These are phyloP conservation scores for Trypanosoma cruzi DNA, from an alignment of 208 protist genomes.

Conservation along the genomic window DNA sequence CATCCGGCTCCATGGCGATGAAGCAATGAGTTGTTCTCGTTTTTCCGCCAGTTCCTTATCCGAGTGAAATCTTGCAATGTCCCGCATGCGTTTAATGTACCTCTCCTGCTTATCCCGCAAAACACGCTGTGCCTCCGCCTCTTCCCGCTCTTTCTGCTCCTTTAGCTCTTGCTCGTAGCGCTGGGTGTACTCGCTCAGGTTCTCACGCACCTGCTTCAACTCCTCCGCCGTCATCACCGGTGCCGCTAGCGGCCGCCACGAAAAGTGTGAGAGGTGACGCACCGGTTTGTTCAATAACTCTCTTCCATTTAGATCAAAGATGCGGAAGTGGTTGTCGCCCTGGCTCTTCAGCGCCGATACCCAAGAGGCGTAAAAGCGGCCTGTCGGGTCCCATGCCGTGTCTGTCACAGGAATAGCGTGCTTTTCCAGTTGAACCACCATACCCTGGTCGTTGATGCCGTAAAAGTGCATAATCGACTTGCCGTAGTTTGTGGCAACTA, in stretches of 20 bases:
- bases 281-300: slow-evolving; percentile 66
- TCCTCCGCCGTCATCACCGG: slow-evolving; percentile 62
- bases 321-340: slow-evolving; percentile 75
- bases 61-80: slow-evolving; percentile 48
- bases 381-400: slow-evolving; percentile 90
- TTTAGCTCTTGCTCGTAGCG: slow-evolving; percentile 64
- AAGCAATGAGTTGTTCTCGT: slow-evolving; percentile 60
- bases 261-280: slow-evolving; percentile 81
- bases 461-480: slow-evolving; percentile 89
- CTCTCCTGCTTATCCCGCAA: slow-evolving; percentile 63
- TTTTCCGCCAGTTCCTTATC: slow-evolving; percentile 52
- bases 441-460: slow-evolving; percentile 68
- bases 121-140: slow-evolving; percentile 41
- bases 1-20: slow-evolving; percentile 69
- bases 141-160: slow-evolving; percentile 45
- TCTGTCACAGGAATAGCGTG: slow-evolving; percentile 66
- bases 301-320: slow-evolving; percentile 81
- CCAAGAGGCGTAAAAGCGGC: slow-evolving; percentile 88
- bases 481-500: slow-evolving; percentile 80
- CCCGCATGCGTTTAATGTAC: slow-evolving; percentile 80
- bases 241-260: slow-evolving; percentile 87
- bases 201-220: slow-evolving; percentile 49
- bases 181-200: slow-evolving; percentile 58
- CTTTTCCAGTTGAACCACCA: slow-evolving; percentile 64
- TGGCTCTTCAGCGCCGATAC: slow-evolving; percentile 65